Evolutionary conservation across 139 green algal genomes (phyloP).

Genomic region (Chlorella sorokiniana): DNA sequence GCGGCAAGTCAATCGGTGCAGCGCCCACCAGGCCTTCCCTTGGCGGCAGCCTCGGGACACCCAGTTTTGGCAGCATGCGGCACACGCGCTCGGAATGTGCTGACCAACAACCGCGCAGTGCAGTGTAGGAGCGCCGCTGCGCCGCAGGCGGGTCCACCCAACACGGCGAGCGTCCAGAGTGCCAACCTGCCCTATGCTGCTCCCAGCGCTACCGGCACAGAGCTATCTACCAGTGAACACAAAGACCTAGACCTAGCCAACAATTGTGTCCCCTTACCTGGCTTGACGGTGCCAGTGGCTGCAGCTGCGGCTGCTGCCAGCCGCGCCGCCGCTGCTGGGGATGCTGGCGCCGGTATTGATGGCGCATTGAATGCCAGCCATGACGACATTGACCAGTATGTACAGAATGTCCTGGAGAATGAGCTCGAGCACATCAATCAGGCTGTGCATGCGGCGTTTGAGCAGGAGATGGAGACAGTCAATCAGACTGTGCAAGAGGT

Average conservation of each 20-base stretch:
- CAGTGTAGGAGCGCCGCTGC: too few species aligned
- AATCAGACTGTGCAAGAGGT: conserved; percentile 25
- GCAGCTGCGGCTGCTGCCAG: neutral
- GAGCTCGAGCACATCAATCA: conserved; percentile 18
- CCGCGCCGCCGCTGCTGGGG: neutral
- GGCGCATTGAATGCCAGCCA: neutral
- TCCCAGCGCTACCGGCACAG: too few species aligned
- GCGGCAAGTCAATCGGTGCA: too few species aligned
- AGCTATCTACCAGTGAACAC: neutral
- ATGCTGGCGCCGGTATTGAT: neutral
- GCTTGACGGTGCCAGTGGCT: neutral
- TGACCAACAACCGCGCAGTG: too few species aligned
- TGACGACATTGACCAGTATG: neutral
- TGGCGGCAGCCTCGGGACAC: too few species aligned
- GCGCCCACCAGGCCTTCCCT: too few species aligned
- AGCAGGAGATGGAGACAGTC: conserved; percentile 19
- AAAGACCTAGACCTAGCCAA: neutral
- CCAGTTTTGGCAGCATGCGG: too few species aligned
- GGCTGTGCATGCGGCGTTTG: conserved; percentile 24
- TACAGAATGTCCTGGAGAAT: neutral
- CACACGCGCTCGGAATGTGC: too few species aligned
- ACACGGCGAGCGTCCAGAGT: too few species aligned
- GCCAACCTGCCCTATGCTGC: too few species aligned
- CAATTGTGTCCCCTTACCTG: neutral
- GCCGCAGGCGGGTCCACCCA: too few species aligned